These are phyloP conservation scores for Arthrobotrys entomopaga DNA, from an alignment of 2,329 filamentous ascomycete genomes.

Conservation along the genomic window DNA sequence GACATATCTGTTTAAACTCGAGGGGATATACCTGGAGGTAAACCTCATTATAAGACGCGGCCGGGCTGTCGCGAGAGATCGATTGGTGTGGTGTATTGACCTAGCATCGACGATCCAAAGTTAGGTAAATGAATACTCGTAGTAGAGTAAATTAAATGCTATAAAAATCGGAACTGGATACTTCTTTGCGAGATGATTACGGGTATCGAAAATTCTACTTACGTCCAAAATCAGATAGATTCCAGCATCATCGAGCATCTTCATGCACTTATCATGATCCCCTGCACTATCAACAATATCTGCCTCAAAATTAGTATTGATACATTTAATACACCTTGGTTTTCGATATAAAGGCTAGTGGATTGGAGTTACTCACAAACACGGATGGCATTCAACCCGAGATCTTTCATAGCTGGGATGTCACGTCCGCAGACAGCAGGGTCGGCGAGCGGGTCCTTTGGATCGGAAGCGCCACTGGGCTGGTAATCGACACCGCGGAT, in stretches of 20 bases:
- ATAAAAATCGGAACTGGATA: no score
- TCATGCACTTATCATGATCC: slow-evolving; percentile 87
- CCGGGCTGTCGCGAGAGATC: slow-evolving; percentile 79
- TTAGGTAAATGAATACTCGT: neutral
- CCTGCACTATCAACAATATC: slow-evolving; percentile 86
- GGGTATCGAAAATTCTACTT: slow-evolving; percentile 69
- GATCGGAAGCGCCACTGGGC: slow-evolving; percentile 71
- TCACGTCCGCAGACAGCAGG: slow-evolving; percentile 77
- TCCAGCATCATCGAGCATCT: slow-evolving; percentile 78
- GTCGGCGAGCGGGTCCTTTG: slow-evolving; percentile 80
- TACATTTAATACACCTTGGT: neutral
- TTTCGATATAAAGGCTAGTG: neutral
- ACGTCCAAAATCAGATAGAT: slow-evolving; percentile 94
- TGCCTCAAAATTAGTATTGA: slow-evolving; percentile 49
- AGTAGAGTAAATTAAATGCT: no score
- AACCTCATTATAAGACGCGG: slow-evolving; percentile 81
- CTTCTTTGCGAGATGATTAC: neutral
- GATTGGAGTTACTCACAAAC: slow-evolving; percentile 67
- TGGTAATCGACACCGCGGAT: slow-evolving; percentile 74
- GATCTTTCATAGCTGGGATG: slow-evolving; percentile 80
- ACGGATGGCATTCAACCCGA: slow-evolving; percentile 90
- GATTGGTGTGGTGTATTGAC: slow-evolving; percentile 75
- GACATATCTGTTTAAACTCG: neutral
- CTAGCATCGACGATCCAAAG: slow-evolving; percentile 8
- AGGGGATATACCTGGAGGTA: slow-evolving; percentile 74